Evolutionary conservation across 305 asterid genomes (phyloP), one percentile per base, ranked within the genome.

Genomic region (Solanum aculeatissimum): DNA sequence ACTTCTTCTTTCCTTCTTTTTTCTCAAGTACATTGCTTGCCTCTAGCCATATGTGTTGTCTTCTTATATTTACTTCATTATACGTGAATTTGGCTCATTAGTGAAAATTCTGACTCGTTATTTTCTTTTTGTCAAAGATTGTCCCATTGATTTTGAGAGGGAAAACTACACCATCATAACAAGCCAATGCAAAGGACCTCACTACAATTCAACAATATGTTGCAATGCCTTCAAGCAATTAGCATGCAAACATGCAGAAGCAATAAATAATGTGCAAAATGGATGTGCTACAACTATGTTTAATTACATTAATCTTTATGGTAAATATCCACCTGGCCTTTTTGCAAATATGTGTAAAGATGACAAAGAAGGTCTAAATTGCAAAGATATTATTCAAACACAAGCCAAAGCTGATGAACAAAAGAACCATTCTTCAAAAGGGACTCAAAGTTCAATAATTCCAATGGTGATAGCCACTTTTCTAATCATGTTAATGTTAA

Each of bases 131-230:
- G 8, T 5, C 82, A 87, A 91, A 96, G 99, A 83, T 65, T 96
- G 99, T 84, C 79, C 90, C 0, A 86, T 96, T 84, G 89, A 96
- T 87, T 89, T 96, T 69, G 94, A 91, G 88, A 84, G 84, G 66
- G 87, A 91, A 89, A 96, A 96, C 91, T 96, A 93, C 90, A 93
- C 98, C 6, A 87, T 93, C 81, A 89, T 96, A 7, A 94, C 97
- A 38, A 93, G 98, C 88, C 94, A 89, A 35, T 96, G 99, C 93
- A 96, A 94, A 81, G 98, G 99, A 32, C 98, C 99, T 2, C 89
- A 93, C 7, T 96, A 92, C 94, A 47, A 88, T 3, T 78, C 86
- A 0, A 91, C 89, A 14, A 47, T 88, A 12, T 94, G 99, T 45
- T 96, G 99, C 87, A 45, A 82, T 2, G 92, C 98, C 0, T 87